Percentiles rank a stretch among this genome's conserved stretches.
Evolutionary conservation across 495 filamentous ascomycete genomes (phyloP).

Genomic region (Recurvomyces mirabilis): DNA sequence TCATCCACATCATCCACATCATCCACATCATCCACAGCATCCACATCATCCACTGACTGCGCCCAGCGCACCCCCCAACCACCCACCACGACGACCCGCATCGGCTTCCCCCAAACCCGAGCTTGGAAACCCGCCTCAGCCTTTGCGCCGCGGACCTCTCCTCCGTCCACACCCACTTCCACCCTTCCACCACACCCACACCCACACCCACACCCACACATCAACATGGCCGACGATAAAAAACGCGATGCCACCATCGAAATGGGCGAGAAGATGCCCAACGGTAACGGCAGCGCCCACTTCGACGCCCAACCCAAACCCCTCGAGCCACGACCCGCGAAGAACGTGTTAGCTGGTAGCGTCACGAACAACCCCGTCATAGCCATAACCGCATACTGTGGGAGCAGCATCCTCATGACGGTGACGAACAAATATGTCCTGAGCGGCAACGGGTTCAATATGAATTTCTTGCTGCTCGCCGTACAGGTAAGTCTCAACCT

Average conservation of each 20-base stretch:
- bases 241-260: constrained; percentile 70
- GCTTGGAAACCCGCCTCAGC: constrained; percentile 10
- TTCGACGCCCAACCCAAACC: constrained; percentile 37
- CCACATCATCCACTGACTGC: not conserved
- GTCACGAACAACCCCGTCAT: constrained; percentile 49
- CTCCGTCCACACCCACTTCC: too few relatives aligned
- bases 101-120: constrained; percentile 7
- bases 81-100: constrained; percentile 8
- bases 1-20: too few relatives aligned
- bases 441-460: constrained; percentile 79
- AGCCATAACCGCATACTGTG: constrained; percentile 83
- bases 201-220: too few relatives aligned
- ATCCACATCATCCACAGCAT: too few relatives aligned
- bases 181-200: not conserved
- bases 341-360: constrained; percentile 25
- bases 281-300: too few relatives aligned
- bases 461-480: constrained; percentile 89
- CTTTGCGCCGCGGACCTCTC: constrained; percentile 7
- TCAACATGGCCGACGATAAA: constrained; percentile 68
- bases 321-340: not conserved
- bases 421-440: constrained; percentile 98
- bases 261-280: constrained; percentile 46
- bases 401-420: constrained; percentile 94
- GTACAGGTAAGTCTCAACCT: constrained; percentile 62
- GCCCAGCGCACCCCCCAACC: not conserved